Evolutionary conservation across 306 rosid species (phyloP).

Genomic region (Trifolium subterraneum): DNA sequence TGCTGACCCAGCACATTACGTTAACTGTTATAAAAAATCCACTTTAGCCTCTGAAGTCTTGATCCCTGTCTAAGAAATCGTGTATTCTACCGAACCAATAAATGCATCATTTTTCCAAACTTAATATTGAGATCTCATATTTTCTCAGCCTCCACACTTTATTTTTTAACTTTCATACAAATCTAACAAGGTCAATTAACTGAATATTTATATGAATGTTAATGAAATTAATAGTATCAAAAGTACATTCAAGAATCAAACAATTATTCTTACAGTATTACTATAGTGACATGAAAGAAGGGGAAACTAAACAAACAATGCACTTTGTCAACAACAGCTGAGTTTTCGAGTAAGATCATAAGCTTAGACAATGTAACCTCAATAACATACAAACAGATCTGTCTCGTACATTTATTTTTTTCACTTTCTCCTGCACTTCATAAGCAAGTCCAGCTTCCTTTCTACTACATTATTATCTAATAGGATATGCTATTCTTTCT

Average conservation of each 20-base stretch:
- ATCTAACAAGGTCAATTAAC: conserved; percentile 10
- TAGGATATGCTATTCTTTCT: background rate
- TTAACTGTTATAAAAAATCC: conserved; percentile 4
- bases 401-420: background rate
- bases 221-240: conserved; percentile 2
- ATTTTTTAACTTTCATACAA: background rate
- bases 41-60: background rate
- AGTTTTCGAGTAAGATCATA: background rate
- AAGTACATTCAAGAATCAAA: background rate
- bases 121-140: background rate
- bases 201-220: conserved; percentile 13
- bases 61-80: conserved; percentile 1
- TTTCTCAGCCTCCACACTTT: background rate
- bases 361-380: background rate
- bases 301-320: background rate
- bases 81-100: background rate
- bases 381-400: too few species aligned
- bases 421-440: background rate
- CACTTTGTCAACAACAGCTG: background rate
- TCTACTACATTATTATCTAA: background rate
- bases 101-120: conserved; percentile 6
- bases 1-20: background rate
- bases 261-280: background rate
- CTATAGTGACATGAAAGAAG: background rate
- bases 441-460: background rate